These are phyloP conservation scores for Eimeria acervulina DNA, from an alignment of 169 alveolate genomes.

Conservation along the genomic window DNA sequence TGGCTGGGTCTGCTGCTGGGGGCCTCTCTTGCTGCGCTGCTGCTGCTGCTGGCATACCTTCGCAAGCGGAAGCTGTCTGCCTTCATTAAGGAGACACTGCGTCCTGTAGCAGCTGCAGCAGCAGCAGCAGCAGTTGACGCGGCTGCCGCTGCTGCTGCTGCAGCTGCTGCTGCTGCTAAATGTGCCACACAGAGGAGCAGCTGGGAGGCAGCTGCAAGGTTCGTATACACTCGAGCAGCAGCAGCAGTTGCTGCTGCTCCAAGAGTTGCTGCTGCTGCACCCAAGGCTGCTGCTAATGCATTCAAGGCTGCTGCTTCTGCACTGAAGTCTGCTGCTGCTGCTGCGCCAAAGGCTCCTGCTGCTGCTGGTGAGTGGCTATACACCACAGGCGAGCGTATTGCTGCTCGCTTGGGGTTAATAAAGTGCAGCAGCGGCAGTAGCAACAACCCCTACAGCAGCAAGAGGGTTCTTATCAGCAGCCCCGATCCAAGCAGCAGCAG, in stretches of 20 bases:
- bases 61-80: slow-evolving; percentile 34
- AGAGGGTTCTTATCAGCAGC: no score
- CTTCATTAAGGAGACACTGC: background rate
- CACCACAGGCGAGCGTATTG: background rate
- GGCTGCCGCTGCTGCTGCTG: background rate
- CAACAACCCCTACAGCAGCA: no score
- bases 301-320: no score
- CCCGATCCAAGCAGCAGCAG: no score
- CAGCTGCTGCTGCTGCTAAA: background rate
- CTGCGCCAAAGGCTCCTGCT: slow-evolving; percentile 27
- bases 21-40: slow-evolving; percentile 37
- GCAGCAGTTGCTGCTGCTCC: no score
- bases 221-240: background rate
- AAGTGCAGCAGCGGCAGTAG: slow-evolving; percentile 12
- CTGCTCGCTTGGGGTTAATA: background rate
- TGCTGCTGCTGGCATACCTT: background rate
- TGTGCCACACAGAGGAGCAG: background rate
- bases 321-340: no score
- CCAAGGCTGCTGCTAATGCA: no score
- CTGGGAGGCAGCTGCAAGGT: background rate
- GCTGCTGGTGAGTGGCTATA: slow-evolving; percentile 11
- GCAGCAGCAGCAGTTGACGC: slow-evolving; percentile 29
- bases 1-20: background rate
- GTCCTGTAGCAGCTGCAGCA: slow-evolving; percentile 18
- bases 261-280: no score